Evolutionary conservation across 495 filamentous ascomycete genomes (phyloP), one percentile per base, ranked within the genome.

Genomic region (Penicillium antarcticum): DNA sequence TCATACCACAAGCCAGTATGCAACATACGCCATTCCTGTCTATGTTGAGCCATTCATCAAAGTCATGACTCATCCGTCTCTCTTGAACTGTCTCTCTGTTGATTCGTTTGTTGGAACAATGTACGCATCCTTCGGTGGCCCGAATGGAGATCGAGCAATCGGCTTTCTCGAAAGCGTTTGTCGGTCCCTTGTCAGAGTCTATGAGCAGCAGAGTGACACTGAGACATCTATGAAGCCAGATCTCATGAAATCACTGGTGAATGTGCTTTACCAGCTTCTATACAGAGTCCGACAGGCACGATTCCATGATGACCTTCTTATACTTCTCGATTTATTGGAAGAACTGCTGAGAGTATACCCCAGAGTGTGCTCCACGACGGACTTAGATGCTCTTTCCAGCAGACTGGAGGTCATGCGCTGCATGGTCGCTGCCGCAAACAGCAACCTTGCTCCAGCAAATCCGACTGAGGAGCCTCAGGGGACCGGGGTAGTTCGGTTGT

Each of bases 111-210:
- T 56, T 51, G 41, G 53, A 24, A 56, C 46, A 37, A 17, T 56
- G 23, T 56, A 56, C 41, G 18, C 41, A 42, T 42, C 26, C 41
- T 56, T 56, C 24, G 29, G 53, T 31, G 42, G 53, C 1, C 35
- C 35, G 11, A 56, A 56, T 42, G 35, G 53, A 45, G 53, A 56
- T 56, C 47, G 47, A 51, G 53, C 47, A 51, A 56, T 56, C 34
- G 35, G 34, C 29, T 55, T 39, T 45, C 40, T 55, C 19, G 34
- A 14, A 55, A 32, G 45, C 21, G 45, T 55, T 13, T 55, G 39
- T 14, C 52, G 13, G 39, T 35, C 14, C 33, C 23, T 55, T 39
- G 19, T 45, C 6, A 39, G 32, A 29, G 37, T 21, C 26, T 19
- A 14, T 40, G 45, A 55, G 23, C 18, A 40, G 3, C 39, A 7